Evolutionary conservation across 1,139 yeast genomes (phyloP).

Genomic region (Suhomyces guaymorum): DNA sequence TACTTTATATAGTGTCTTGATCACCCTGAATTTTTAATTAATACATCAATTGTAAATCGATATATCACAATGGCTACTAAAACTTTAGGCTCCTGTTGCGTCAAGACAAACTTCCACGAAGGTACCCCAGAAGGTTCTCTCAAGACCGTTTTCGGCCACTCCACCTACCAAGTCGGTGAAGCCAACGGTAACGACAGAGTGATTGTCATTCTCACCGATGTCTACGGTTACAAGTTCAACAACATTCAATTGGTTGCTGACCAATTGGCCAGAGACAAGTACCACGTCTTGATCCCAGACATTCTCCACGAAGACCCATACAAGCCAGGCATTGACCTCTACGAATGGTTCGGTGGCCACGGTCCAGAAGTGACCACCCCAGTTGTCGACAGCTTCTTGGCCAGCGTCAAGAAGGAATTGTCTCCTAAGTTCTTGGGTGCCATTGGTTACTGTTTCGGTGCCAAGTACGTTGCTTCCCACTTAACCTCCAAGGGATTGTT

Average conservation of each 20-base stretch:
- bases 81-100: conserved; percentile 55
- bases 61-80: conserved; percentile 49
- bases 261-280: conserved; percentile 56
- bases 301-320: conserved; percentile 60
- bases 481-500: conserved; percentile 48
- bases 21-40: too few relatives aligned
- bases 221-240: conserved; percentile 59
- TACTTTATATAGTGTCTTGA: too few relatives aligned
- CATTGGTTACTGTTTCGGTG: conserved; percentile 87
- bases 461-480: conserved; percentile 61
- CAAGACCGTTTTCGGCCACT: conserved; percentile 44
- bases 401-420: conserved; percentile 40
- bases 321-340: conserved; percentile 27
- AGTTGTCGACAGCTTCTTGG: conserved; percentile 44
- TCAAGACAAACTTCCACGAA: conserved; percentile 44
- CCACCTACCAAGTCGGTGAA: conserved; percentile 58
- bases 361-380: conserved; percentile 44
- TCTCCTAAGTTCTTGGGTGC: conserved; percentile 57
- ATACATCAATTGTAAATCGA: too few relatives aligned
- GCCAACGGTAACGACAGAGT: conserved; percentile 44
- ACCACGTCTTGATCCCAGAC: conserved; percentile 72
- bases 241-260: conserved; percentile 72
- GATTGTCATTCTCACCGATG: conserved; percentile 66
- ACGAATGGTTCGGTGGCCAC: conserved; percentile 59
- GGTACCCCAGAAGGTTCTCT: conserved; percentile 52